phyloP scores from a whole-genome alignment of 139 green algal genomes.

The Micractinium sp. region DNA sequence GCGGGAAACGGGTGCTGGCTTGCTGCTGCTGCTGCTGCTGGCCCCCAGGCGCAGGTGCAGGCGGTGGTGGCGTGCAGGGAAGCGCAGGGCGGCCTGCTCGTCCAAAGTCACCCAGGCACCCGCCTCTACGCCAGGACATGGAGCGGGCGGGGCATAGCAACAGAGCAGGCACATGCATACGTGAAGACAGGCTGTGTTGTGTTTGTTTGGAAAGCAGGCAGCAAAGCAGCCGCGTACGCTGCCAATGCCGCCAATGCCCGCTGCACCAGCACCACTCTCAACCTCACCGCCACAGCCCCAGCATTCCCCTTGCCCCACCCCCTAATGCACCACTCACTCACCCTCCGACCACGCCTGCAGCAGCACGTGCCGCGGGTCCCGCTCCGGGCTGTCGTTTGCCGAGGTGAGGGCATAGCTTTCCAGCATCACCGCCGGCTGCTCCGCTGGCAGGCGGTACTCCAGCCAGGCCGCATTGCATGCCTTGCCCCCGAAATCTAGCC shows the following conservation, averaged over 20 bases:
- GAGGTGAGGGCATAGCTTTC: conserved; percentile 66
- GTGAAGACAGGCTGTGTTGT: too few relatives aligned
- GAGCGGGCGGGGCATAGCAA: background rate
- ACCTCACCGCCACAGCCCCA: background rate
- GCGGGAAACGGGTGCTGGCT: conserved; percentile 17
- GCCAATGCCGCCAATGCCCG: background rate
- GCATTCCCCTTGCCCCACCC: background rate
- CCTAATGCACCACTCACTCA: background rate
- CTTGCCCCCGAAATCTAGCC: conserved; percentile 82
- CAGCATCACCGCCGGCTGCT: conserved; percentile 12
- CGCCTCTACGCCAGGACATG: background rate
- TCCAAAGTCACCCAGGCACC: conserved; percentile 55
- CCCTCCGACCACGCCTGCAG: conserved; percentile 58
- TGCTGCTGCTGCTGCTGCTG: background rate
- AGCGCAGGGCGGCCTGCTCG: conserved; percentile 45
- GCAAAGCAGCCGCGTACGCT: background rate
- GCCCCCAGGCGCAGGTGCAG: conserved; percentile 37
- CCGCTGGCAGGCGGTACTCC: conserved; percentile 62
- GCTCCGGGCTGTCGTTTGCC: conserved; percentile 71
- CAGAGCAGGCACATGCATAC: background rate
- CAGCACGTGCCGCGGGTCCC: conserved; percentile 69
- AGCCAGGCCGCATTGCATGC: conserved; percentile 60
- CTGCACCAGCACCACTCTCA: background rate
- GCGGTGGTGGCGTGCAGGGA: conserved; percentile 52
- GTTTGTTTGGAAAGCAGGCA: background rate